Conservation (phyloP, 163 green algal genomes). For the Trebouxia gelatinosa region DNA sequence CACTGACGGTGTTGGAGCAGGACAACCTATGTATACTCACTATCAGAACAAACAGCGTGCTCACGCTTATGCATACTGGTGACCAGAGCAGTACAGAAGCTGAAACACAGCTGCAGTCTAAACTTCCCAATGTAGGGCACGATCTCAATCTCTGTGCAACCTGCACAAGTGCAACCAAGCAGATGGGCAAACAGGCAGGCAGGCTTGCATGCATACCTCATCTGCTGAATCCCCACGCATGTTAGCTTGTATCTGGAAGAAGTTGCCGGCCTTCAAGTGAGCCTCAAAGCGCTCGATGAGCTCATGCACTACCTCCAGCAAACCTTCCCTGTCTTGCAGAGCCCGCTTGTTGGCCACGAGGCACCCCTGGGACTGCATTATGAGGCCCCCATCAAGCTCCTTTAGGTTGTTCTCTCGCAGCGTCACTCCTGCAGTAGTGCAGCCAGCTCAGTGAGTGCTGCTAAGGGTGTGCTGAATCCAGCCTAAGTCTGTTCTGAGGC, state of each 20-base stretch:
- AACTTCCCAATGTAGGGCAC: too few relatives aligned
- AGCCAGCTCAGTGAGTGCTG: neutral
- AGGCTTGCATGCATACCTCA: conserved; percentile 57
- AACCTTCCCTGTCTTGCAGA: conserved; percentile 70
- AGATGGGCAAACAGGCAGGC: too few relatives aligned
- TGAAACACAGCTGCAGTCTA: too few relatives aligned
- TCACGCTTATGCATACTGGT: neutral
- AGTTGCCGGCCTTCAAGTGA: conserved; percentile 74
- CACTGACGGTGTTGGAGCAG: neutral
- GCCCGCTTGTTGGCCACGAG: conserved; percentile 83
- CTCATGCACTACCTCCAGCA: conserved; percentile 89
- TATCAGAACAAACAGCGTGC: neutral
- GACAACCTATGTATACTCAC: neutral
- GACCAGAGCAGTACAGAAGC: neutral
- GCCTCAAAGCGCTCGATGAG: conserved; percentile 97
- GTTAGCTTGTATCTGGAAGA: conserved; percentile 84
- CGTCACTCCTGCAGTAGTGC: conserved; percentile 71
- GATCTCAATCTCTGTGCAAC: neutral
- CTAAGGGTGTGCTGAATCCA: neutral
- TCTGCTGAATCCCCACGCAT: conserved; percentile 73
- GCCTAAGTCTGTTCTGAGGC: too few relatives aligned
- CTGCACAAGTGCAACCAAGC: too few relatives aligned
- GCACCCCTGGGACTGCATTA: conserved; percentile 86
- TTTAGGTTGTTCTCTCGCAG: conserved; percentile 99
- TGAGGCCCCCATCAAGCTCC: conserved; percentile 81